Conservation (phyloP, 2,329 filamentous ascomycete genomes). For the Erysiphe pulchra region DNA sequence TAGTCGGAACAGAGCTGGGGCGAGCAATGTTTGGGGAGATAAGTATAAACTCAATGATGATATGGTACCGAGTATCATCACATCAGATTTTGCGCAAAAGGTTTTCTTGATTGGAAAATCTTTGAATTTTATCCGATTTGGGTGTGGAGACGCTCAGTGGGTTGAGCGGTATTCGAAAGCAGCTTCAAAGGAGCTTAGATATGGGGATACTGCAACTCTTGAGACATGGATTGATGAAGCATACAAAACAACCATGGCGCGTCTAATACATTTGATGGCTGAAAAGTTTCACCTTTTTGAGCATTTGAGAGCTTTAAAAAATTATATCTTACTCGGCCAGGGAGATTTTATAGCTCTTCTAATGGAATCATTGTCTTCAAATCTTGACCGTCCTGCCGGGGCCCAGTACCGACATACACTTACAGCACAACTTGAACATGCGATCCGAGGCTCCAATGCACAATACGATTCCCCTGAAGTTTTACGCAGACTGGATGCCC, state of each 20-base stretch:
- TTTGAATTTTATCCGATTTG: slow-evolving; percentile 91
- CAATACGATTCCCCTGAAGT: slow-evolving; percentile 89
- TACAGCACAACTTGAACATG: slow-evolving; percentile 93
- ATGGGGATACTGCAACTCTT: slow-evolving; percentile 77
- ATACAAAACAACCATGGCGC: slow-evolving; percentile 93
- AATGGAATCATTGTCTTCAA: slow-evolving; percentile 86
- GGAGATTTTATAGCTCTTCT: slow-evolving; percentile 92
- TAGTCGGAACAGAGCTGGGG: slow-evolving; percentile 28
- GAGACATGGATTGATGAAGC: slow-evolving; percentile 90
- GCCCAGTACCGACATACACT: slow-evolving; percentile 90
- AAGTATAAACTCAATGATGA: slow-evolving; percentile 69
- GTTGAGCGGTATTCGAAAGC: slow-evolving; percentile 87
- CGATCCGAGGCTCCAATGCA: slow-evolving; percentile 87
- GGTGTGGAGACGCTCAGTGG: slow-evolving; percentile 82
- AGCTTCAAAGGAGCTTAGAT: slow-evolving; percentile 71
- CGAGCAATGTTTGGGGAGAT: slow-evolving; percentile 90
- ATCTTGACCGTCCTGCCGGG: slow-evolving; percentile 84
- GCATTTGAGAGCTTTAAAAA: slow-evolving; percentile 75
- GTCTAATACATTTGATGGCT: slow-evolving; percentile 78
- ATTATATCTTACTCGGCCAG: slow-evolving; percentile 80
- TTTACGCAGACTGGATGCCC: slow-evolving; percentile 73
- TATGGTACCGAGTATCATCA: slow-evolving; percentile 87
- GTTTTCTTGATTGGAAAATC: slow-evolving; percentile 96
- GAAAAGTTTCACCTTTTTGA: slow-evolving; percentile 88
- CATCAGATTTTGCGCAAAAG: slow-evolving; percentile 78